Conservation (phyloP, 306 rosid genomes). For the Ziziphus jujuba region DNA sequence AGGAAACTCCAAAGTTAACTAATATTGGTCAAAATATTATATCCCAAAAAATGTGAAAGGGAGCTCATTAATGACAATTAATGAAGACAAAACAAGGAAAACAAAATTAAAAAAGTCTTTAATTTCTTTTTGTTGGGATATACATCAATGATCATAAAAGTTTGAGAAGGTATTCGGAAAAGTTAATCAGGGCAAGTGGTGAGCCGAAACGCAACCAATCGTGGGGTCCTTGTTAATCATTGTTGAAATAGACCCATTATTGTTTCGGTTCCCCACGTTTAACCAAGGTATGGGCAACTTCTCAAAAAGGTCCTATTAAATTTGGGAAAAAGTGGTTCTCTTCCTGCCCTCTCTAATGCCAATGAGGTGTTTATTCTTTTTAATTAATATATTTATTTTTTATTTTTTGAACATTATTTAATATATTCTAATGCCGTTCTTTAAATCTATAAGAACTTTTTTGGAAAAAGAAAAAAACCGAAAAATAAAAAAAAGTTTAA, state of each 20-base stretch:
- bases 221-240: constrained; percentile 46
- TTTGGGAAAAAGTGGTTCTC: neutral
- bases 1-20: neutral
- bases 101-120: neutral
- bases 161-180: constrained; percentile 1
- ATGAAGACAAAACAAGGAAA: neutral
- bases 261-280: constrained; percentile 73
- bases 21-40: constrained; percentile 1
- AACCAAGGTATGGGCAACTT: constrained; percentile 35
- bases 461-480: no score
- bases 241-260: constrained; percentile 59
- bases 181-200: constrained; percentile 16
- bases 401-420: no score
- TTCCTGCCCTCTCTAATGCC: neutral
- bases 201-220: constrained; percentile 26
- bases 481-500: no score
- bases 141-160: constrained; percentile 18
- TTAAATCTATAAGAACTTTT: no score
- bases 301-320: constrained; percentile 18
- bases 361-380: constrained; percentile 12
- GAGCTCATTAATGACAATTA: constrained; percentile 3
- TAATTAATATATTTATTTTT: no score
- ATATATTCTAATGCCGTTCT: no score
- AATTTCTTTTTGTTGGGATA: constrained; percentile 24
- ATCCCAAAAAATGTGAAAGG: constrained; percentile 5